A percentile compares a stretch with the other conserved stretches of the same genome.
Conservation (phyloP, 768 basidiomycete species). For the Flagelloscypha sp. region DNA sequence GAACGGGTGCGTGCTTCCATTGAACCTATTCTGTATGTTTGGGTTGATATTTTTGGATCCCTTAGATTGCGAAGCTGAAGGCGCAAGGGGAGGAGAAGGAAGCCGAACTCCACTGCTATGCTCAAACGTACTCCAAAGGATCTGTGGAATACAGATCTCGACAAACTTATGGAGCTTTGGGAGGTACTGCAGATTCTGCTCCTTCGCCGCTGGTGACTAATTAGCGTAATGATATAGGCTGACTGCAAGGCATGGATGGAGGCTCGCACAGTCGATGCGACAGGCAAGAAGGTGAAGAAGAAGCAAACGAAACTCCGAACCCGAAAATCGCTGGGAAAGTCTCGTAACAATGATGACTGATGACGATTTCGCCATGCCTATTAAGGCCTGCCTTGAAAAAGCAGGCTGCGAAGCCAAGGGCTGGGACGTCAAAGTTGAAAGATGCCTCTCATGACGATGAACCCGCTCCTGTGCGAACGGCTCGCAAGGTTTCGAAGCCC, state of each 20-base stretch:
- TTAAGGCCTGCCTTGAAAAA: too few relatives aligned
- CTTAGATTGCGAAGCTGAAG: constrained; percentile 75
- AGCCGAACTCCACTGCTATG: constrained; percentile 63
- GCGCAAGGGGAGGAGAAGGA: constrained; percentile 80
- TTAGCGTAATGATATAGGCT: constrained; percentile 19
- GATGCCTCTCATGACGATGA: constrained; percentile 42
- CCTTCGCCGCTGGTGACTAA: constrained; percentile 2
- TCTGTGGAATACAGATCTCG: constrained; percentile 87
- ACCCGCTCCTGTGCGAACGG: constrained; percentile 44
- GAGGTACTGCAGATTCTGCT: constrained; percentile 36
- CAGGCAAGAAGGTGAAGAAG: constrained; percentile 46
- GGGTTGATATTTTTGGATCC: neutral
- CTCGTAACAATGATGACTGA: too few relatives aligned
- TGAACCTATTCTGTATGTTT: neutral
- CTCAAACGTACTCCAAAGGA: constrained; percentile 72
- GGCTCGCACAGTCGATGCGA: constrained; percentile 36
- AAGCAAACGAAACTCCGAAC: constrained; percentile 49
- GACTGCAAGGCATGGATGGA: constrained; percentile 34
- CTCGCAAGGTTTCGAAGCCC: constrained; percentile 29
- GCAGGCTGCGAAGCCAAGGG: too few relatives aligned
- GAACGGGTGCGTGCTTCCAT: constrained; percentile 59
- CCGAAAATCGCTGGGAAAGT: constrained; percentile 45
- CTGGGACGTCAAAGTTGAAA: too few relatives aligned
- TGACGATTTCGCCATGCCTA: too few relatives aligned
- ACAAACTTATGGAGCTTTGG: constrained; percentile 78